Conservation (phyloP, 1,139 yeast species). For the Diutina scorzettiae region DNA sequence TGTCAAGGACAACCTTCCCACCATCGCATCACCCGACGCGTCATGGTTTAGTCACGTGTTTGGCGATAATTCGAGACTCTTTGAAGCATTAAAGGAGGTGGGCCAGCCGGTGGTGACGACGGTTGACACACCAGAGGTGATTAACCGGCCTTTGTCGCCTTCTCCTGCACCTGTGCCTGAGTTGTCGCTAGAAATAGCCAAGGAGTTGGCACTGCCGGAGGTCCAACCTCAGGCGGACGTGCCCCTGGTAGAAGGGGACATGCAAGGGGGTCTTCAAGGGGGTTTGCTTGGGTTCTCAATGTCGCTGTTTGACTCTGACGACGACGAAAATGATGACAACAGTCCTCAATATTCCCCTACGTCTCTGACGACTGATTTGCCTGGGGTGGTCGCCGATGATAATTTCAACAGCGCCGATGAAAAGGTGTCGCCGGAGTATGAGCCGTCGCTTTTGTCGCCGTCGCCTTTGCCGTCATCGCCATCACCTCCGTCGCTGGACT, state of each 20-base stretch:
- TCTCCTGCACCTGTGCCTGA: not conserved
- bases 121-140: not conserved
- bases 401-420: too few relatives aligned
- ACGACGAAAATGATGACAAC: conserved; percentile 4
- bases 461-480: not conserved
- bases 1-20: not conserved
- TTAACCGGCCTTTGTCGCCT: not conserved
- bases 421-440: not conserved
- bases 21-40: not conserved
- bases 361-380: not conserved
- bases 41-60: not conserved
- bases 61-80: too few relatives aligned
- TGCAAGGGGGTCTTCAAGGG: too few relatives aligned
- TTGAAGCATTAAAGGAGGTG: not conserved
- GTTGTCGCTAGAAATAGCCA: too few relatives aligned
- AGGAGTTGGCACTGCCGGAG: too few relatives aligned
- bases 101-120: conserved; percentile 1
- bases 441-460: not conserved
- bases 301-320: conserved; percentile 6
- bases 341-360: not conserved
- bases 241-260: too few relatives aligned
- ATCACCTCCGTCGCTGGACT: not conserved
- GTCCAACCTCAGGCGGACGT: too few relatives aligned
- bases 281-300: conserved; percentile 2
- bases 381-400: not conserved